Conservation (phyloP, 805 yeast genomes). For the Yamadazyma endophytica region DNA sequence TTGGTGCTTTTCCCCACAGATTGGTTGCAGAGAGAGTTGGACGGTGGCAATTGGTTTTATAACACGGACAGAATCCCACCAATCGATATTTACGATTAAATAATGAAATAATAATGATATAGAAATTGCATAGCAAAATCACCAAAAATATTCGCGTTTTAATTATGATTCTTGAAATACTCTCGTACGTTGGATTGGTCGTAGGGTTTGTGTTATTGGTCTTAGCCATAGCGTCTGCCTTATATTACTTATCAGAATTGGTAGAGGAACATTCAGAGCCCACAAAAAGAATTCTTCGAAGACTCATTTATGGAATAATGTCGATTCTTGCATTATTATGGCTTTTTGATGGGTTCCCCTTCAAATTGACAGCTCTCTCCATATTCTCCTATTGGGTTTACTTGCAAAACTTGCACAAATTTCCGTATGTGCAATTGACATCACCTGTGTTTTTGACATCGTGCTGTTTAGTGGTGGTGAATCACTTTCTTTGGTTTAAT, state of each 20-base stretch:
- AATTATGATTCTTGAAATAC: slow-evolving; percentile 34
- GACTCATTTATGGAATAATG: slow-evolving; percentile 62
- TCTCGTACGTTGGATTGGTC: slow-evolving; percentile 34
- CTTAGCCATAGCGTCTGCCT: slow-evolving; percentile 75
- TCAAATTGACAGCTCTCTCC: slow-evolving; percentile 61
- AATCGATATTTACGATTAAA: slow-evolving; percentile 80
- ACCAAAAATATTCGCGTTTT: not conserved
- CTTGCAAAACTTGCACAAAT: slow-evolving; percentile 68
- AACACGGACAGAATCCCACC: slow-evolving; percentile 93
- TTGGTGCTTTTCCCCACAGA: slow-evolving; percentile 88
- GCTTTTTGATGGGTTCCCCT: slow-evolving; percentile 77
- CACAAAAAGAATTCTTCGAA: slow-evolving; percentile 64
- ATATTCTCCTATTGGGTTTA: slow-evolving; percentile 69
- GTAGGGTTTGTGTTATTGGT: slow-evolving; percentile 39
- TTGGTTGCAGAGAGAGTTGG: slow-evolving; percentile 85
- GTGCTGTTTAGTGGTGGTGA: slow-evolving; percentile 67
- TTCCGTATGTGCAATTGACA: slow-evolving; percentile 77
- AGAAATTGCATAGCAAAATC: not conserved
- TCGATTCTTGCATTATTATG: slow-evolving; percentile 51
- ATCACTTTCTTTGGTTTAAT: slow-evolving; percentile 88
- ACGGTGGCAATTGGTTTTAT: slow-evolving; percentile 92
- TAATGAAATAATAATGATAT: not conserved
- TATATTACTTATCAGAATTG: slow-evolving; percentile 85
- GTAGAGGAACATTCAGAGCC: slow-evolving; percentile 92
- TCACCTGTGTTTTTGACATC: slow-evolving; percentile 69